phyloP scores from a whole-genome alignment of 805 yeast genomes.

The Wickerhamiella cacticola region DNA sequence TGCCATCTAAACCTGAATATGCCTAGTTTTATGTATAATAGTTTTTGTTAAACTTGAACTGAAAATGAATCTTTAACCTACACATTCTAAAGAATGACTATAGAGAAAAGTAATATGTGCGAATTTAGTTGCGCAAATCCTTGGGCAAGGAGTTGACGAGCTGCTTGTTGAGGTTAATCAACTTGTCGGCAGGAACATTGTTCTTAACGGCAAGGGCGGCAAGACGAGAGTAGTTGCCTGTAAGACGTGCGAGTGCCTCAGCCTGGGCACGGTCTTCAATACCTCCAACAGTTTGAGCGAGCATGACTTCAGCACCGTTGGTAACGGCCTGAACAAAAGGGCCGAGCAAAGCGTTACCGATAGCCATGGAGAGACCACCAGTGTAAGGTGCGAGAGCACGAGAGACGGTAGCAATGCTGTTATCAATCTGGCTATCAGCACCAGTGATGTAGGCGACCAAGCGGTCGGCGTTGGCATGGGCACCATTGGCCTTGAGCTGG shows the following conservation, averaged over 20 bases:
- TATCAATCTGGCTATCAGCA: constrained; percentile 27
- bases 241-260: constrained; percentile 12
- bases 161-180: constrained; percentile 17
- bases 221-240: constrained; percentile 18
- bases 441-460: too few species aligned
- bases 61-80: not conserved
- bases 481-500: constrained; percentile 15
- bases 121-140: not conserved
- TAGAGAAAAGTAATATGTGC: not conserved
- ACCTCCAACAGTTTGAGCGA: constrained; percentile 17
- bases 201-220: constrained; percentile 15
- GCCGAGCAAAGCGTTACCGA: constrained; percentile 20
- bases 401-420: constrained; percentile 21
- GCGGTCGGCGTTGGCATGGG: too few species aligned
- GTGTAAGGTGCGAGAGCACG: constrained; percentile 18
- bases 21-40: not conserved
- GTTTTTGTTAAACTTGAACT: not conserved
- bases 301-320: too few species aligned
- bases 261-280: constrained; percentile 15
- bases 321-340: constrained; percentile 27
- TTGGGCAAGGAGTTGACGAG: constrained; percentile 13
- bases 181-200: constrained; percentile 15
- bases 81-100: not conserved
- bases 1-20: not conserved
- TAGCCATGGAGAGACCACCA: constrained; percentile 17